These are phyloP conservation scores for Datura wrightii DNA, from an alignment of 257 asterid species.

Conservation along the genomic window DNA sequence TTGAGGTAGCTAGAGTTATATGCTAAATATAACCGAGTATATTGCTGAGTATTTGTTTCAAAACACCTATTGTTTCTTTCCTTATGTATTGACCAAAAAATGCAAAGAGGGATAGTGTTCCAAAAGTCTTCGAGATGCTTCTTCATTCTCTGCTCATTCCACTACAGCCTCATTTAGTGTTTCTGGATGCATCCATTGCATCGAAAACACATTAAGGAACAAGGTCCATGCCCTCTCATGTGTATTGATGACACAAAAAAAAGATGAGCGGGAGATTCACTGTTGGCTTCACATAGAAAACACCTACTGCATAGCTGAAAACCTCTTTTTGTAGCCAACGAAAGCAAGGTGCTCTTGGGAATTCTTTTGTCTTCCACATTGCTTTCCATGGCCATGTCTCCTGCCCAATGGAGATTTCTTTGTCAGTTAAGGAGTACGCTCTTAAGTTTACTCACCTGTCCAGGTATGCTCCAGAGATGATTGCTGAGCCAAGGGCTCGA, in stretches of 20 bases:
- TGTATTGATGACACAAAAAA: neutral
- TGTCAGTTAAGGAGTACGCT: no score
- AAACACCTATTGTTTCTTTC: neutral
- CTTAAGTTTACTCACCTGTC: no score
- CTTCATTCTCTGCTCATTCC: slow-evolving; percentile 12
- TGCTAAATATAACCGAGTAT: neutral
- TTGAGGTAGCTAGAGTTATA: neutral
- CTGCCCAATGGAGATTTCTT: neutral
- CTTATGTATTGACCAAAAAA: neutral
- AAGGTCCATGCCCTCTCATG: slow-evolving; percentile 16
- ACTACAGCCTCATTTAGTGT: neutral
- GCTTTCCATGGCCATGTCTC: slow-evolving; percentile 14
- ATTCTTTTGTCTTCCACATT: neutral
- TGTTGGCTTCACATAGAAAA: neutral
- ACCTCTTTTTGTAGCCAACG: neutral
- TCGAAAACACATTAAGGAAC: neutral
- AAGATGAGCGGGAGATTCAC: neutral
- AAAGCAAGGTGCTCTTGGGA: neutral
- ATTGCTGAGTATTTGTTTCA: neutral
- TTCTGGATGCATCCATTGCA: neutral
- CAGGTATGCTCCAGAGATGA: no score
- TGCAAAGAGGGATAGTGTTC: neutral
- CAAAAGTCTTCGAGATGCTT: neutral
- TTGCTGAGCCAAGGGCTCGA: no score
- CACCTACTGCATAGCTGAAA: slow-evolving; percentile 22